A percentile compares a stretch with the other conserved stretches of the same genome.
Evolutionary conservation across 352 stramenopile genomes (phyloP).

Genomic region (Phytophthora citrophthora): DNA sequence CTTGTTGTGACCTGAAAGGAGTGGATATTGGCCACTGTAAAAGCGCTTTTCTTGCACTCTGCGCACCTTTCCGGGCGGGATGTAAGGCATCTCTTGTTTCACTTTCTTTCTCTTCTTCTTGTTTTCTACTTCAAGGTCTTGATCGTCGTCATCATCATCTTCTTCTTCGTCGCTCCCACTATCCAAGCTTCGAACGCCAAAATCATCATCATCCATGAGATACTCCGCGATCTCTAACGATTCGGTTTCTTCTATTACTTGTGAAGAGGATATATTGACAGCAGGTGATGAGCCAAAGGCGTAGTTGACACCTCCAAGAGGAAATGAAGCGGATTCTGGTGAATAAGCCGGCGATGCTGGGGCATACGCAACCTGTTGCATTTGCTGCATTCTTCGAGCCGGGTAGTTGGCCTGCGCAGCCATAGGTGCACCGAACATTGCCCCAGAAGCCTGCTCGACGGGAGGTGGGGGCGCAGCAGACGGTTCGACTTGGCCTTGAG

Average conservation of each 20-base stretch:
- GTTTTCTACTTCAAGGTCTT: conserved; percentile 4
- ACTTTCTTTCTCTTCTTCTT: conserved; percentile 22
- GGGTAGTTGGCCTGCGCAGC: no score
- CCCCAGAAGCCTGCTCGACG: background rate
- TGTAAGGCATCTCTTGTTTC: conserved; percentile 37
- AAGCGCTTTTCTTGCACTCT: conserved; percentile 52
- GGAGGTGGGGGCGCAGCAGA: background rate
- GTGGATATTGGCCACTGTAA: conserved; percentile 35
- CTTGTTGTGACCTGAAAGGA: conserved; percentile 44
- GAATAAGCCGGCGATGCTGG: no score
- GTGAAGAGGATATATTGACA: background rate
- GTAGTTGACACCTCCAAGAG: background rate
- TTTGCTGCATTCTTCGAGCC: background rate
- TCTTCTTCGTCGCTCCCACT: conserved; percentile 25
- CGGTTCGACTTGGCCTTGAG: conserved; percentile 31
- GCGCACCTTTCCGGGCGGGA: conserved; percentile 52
- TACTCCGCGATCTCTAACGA: background rate
- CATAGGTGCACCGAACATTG: background rate
- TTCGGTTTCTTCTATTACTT: background rate
- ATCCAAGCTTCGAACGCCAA: conserved; percentile 29
- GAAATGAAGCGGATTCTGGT: background rate
- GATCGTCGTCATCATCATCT: conserved; percentile 7
- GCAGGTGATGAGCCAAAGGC: background rate
- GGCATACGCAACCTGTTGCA: background rate
- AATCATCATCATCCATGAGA: conserved; percentile 17